Base-by-base conservation (phyloP, 331 rosid genomes). In the Malus hybrid region DNA sequence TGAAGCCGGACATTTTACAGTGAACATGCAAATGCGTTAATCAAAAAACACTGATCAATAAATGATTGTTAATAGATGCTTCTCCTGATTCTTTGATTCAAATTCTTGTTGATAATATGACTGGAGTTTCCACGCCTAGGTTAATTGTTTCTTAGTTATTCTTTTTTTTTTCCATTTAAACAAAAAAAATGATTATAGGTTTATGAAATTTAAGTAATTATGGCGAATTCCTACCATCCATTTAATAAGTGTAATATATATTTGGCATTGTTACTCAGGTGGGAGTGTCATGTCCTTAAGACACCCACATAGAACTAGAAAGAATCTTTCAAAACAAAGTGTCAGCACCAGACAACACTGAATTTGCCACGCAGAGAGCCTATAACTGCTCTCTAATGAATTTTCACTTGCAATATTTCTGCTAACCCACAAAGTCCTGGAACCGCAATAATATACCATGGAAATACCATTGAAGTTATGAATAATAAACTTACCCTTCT, bases 401-500 rank as follows among this genome's bases (percentile, higher is more conserved):
- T 2, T 27, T 69, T 69, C 29, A 10, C 31, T 8, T 2, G 6
- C 28, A 20, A 33, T 15, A 69, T 27, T 59, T 48, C 24, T 31
- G 44, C 80, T 22, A 44, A 16, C 7, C 9, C 13, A 52, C 27
- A 0, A 12, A 72, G n/a, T 70, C 29, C n/a, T 34, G 52, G 7
- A 36, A 70, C 67, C 48, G 46, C n/a, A 39, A 29, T 31, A 11
- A 50, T 24, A 46, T 46, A 28, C 60, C 20, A 77, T 52, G 34
- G 65, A 73, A 67, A 74, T 48, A 71, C 70, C 75, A 70, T 16
- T 24, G 55, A 52, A 72, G 55, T 67, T 46, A 15, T 56, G 61
- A 69, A 64, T 29, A 71, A 80, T 18, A 75, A 71, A 67, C 87
- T 74, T 81, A 90, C 97, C 76, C 86, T 84, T 79, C 82, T 92